Evolutionary conservation across 192 early-diverging fungal species (phyloP).

Genomic region (Phycomyces blakesleeanus): DNA sequence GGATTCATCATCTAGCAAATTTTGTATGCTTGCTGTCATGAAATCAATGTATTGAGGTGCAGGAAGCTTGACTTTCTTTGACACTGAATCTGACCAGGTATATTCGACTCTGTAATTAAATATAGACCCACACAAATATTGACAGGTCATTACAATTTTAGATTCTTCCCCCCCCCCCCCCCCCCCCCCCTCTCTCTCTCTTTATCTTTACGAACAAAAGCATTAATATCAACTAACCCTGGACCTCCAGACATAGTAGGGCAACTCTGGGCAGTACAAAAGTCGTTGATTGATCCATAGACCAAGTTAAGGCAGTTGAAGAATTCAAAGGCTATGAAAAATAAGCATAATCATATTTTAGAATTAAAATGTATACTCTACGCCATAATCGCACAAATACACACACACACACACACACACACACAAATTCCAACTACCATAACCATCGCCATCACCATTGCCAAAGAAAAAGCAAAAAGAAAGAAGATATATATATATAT

Average conservation of each 20-base stretch:
- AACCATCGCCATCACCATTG: too few species aligned
- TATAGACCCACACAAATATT: too few species aligned
- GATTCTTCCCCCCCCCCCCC: too few species aligned
- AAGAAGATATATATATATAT: background rate
- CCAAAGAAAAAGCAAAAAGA: background rate
- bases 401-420: too few species aligned
- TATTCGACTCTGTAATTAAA: conserved; percentile 63
- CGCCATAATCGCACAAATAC: too few species aligned
- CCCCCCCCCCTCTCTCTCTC: too few species aligned
- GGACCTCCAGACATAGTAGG: conserved; percentile 84
- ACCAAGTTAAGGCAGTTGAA: conserved; percentile 90
- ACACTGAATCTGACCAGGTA: conserved; percentile 85
- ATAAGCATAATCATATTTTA: background rate
- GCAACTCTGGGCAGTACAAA: conserved; percentile 79
- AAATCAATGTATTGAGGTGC: conserved; percentile 97
- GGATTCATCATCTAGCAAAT: conserved; percentile 80
- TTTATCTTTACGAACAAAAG: background rate
- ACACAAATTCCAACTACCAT: too few species aligned
- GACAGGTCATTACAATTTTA: too few species aligned
- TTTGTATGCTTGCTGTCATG: conserved; percentile 84
- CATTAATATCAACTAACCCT: conserved; percentile 42
- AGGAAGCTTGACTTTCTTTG: conserved; percentile 77
- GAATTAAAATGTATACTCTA: too few species aligned
- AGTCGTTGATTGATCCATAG: conserved; percentile 84
- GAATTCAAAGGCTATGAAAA: conserved; percentile 76